Evolutionary conservation across 768 basidiomycete species (phyloP).

Genomic region (Trametes sanguinea): DNA sequence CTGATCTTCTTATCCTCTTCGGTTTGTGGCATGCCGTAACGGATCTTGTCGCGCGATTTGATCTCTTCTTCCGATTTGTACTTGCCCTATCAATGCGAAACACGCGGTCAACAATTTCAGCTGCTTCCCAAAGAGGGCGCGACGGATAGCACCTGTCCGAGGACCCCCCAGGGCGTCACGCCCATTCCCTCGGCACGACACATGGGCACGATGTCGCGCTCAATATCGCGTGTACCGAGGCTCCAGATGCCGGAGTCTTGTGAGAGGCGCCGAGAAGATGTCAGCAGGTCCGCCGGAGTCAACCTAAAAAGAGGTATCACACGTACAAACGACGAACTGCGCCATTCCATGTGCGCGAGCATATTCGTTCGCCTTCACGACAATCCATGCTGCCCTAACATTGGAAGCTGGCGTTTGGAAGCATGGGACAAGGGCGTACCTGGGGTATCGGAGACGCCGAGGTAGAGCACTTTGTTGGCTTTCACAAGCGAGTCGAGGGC

Average conservation of each 20-base stretch:
- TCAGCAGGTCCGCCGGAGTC: background rate
- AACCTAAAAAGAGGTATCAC: too few species aligned
- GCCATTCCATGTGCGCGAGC: conserved; percentile 39
- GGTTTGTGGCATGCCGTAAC: conserved; percentile 36
- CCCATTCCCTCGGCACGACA: conserved; percentile 30
- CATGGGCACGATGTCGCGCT: conserved; percentile 45
- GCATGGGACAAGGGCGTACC: background rate
- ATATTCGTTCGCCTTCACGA: conserved; percentile 42
- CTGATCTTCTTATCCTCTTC: conserved; percentile 35
- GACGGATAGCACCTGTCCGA: background rate
- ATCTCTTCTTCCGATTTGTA: conserved; percentile 41
- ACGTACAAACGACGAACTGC: conserved; percentile 20
- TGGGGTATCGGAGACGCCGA: conserved; percentile 31
- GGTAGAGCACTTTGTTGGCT: conserved; percentile 44
- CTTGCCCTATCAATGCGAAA: conserved; percentile 38
- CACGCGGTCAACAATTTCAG: conserved; percentile 35
- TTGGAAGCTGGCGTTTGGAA: background rate
- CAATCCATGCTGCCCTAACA: conserved; percentile 35
- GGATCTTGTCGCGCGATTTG: conserved; percentile 26
- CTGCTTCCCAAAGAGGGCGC: background rate
- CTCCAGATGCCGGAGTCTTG: conserved; percentile 42
- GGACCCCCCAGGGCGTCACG: conserved; percentile 21
- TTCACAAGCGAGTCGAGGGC: conserved; percentile 42
- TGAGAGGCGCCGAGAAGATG: conserved; percentile 32
- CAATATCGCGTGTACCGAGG: conserved; percentile 39